Base-by-base conservation (phyloP, 306 rosid species). In the Castanospermum australe region DNA sequence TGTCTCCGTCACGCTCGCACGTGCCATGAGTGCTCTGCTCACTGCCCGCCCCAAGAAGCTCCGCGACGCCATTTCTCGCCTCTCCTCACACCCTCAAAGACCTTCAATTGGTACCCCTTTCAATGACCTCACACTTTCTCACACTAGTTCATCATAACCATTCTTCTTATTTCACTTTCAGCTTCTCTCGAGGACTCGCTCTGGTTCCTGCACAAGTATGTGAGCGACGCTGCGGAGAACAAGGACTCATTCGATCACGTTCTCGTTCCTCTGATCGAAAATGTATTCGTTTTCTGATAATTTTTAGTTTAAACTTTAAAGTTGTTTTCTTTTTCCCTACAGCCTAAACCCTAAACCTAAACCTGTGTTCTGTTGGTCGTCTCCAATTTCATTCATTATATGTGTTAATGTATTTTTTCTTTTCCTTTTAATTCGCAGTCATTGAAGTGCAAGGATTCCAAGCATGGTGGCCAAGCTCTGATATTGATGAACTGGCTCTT, bases 401-500 rank as follows among this genome's bases (percentile, higher is more conserved):
- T 6, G 44, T 14, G 60, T 3, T 41, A 66, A 20, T 65, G 41
- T 6, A n/a, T 4, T 13, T 1, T 20, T 38, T 0, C 65, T 33
- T 41, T 0, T 2, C 36, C 15, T 5, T 45, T 5, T 25, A 39
- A 17, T 47, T 68, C n/a, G 44, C 60, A 89, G 98, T 75, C 86
- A 44, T 83, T 92, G 90, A 90, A 82, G 83, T 82, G 45, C 81
- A 93, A 86, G 86, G 85, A 85, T 17, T 61, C 89, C 30, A 91
- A 88, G 88, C 90, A 81, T 63, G 92, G 91, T 52, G 88, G 88
- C 47, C 97, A 92, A 70, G 86, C 86, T 2, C 28, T 91, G 89
- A 67, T 91, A 62, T 85, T 94, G 77, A 39, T 94, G 67, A 89
- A 86, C 84, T 92, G 98, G 98, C 84, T 92, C 12, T 94, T 91